Evolutionary conservation across 352 stramenopile species (phyloP).

Genomic region (Globisporangium paroecandrum): DNA sequence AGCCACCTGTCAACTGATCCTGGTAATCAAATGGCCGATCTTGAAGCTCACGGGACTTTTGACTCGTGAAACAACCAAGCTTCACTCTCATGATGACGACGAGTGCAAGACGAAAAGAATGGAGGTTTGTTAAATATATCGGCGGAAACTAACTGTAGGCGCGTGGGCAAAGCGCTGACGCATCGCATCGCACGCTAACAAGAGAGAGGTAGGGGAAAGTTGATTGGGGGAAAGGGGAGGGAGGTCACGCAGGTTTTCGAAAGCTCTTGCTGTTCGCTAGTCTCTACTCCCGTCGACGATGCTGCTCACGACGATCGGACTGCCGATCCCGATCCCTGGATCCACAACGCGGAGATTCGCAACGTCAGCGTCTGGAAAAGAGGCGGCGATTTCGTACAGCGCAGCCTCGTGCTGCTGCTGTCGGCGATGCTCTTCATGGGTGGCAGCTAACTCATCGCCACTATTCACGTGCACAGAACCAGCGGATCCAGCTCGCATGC

Average conservation of each 20-base stretch:
- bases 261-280: neutral
- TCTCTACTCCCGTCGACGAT: conserved; percentile 5
- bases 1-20: neutral
- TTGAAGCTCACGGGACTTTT: neutral
- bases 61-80: neutral
- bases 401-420: conserved; percentile 13
- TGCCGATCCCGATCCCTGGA: neutral
- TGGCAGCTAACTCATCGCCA: conserved; percentile 1
- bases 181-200: neutral
- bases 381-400: conserved; percentile 30
- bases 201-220: neutral
- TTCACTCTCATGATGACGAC: neutral
- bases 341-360: neutral
- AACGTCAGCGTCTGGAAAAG: conserved; percentile 20
- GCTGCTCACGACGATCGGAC: conserved; percentile 9
- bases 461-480: neutral
- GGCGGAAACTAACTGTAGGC: conserved; percentile 2
- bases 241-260: neutral
- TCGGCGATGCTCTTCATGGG: conserved; percentile 10
- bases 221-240: neutral
- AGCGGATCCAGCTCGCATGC: neutral
- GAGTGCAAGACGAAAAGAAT: neutral
- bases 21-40: neutral
- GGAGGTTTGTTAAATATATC: conserved; percentile 20
- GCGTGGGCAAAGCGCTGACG: neutral